Evolutionary conservation across 306 rosid species (phyloP), one percentile per base, ranked within the genome.

Genomic region (Nissolia schottii): DNA sequence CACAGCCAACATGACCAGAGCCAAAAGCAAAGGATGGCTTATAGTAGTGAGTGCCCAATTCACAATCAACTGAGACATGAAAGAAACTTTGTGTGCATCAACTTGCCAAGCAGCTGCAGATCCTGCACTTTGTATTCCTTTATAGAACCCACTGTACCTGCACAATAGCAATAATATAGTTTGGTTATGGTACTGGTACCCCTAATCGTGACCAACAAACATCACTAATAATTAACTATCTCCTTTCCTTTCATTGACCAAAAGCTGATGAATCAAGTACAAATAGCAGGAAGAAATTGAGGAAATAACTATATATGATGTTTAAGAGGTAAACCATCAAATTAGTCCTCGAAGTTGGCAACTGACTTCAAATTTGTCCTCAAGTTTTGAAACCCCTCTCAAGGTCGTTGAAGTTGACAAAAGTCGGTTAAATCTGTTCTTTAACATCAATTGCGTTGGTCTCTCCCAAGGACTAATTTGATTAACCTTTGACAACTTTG

Each of bases 81-180:
- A 83, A 7, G 92, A 77, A 5, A 80, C 80, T 4, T 80, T 73
- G 22, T 0, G 78, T 1, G 67, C 16, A 53, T 87, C 96, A 6
- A 83, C 79, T 68, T 89, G 92, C 96, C 92, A 89, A n/a, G 96
- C 96, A 58, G 80, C 90, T 11, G 90, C 96, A 5, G 84, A 90
- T 43, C 96, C 96, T n/a, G 96, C 96, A 75, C 92, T 89, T 57
- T 89, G 92, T 37, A 87, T 71, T 32, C 96, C 96, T 72, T 83
- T 89, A 13, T 83, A 89, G 53, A 89, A 89, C 45, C 96, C 96
- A 54, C 40, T 70, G 49, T 85, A 89, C 86, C 96, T 87, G 85
- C 28, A 57, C 34, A 41, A 22, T 2, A 28, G 9, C 32, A 74
- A 11, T 70, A n/a, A 24, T n/a, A 13, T 10, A 40, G 18, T 59